phyloP scores from a whole-genome alignment of 139 green algal species.

The Auxenochlorella pyrenoidosa region DNA sequence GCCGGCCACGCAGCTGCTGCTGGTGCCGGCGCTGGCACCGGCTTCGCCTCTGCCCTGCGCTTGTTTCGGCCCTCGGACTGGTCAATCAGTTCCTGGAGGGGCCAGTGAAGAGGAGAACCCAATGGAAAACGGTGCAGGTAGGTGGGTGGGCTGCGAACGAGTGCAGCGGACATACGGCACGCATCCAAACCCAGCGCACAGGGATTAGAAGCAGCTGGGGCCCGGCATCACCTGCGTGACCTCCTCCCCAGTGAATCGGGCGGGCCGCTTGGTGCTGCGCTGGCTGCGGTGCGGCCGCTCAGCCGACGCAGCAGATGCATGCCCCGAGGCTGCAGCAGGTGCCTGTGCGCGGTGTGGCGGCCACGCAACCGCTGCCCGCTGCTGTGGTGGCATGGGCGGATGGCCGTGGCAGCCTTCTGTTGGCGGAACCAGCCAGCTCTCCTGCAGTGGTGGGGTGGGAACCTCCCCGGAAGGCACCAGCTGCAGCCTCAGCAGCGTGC shows the following conservation, averaged over 20 bases:
- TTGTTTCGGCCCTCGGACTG: background rate
- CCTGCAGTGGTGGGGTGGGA: slow-evolving; percentile 7
- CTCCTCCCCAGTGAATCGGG: background rate
- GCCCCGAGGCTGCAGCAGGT: background rate
- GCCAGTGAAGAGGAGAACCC: no score
- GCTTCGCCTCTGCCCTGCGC: background rate
- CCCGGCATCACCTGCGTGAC: background rate
- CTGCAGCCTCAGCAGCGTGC: background rate
- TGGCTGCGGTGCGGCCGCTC: slow-evolving; percentile 17
- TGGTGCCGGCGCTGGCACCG: background rate
- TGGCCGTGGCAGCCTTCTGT: background rate
- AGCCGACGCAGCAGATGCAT: background rate
- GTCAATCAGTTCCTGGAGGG: no score
- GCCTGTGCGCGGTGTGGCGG: background rate
- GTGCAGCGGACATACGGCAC: no score
- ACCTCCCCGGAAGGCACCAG: background rate
- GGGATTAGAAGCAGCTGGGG: no score
- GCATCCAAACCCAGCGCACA: no score
- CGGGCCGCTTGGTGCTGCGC: background rate
- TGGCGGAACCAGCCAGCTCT: slow-evolving; percentile 8
- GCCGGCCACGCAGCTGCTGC: no score
- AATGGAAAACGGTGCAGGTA: no score
- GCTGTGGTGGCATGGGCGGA: background rate
- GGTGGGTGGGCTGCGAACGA: no score
- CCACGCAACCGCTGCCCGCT: background rate